Evolutionary conservation across 768 basidiomycete genomes (phyloP), one percentile per base, ranked within the genome.

Genomic region (Tylopilus balloui): DNA sequence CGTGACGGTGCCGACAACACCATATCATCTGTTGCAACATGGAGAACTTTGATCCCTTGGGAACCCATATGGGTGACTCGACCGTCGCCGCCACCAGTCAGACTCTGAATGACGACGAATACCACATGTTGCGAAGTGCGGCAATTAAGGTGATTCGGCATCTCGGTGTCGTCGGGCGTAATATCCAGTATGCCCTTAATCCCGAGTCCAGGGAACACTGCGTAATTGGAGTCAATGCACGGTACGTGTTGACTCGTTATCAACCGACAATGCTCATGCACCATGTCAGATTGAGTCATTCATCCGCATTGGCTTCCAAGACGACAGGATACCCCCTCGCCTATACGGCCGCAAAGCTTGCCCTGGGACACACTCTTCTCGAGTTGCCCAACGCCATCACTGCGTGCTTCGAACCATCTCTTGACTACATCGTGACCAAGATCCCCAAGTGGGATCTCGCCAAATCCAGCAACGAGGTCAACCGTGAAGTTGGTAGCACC

Each of bases 391-490:
- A 99, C 68, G 94, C 96, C 34, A 96, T 99, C 54, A 98, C 96
- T 10, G 96, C 96, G 2, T 98, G 96, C 72, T 99, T 98, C 71
- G 96, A 99, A 66, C 95, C 96, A 21, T 95, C 94, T 8, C 78
- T 99, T 37, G 96, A 99, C 69, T 99, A 99, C 70, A 96, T 99
- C 63, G 96, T 99, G 52, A 96, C 93, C 42, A 99, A 99, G 73
- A 98, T 99, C 55, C 96, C 96, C 53, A 97, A 97, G 69, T 98
- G 96, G 95, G 96, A 99, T 72, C 75, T 99, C 48, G 93, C 94
- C 56, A 99, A 99, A 70, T 98, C 98, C 77, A 88, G 87, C 19
- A 73, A 84, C 34, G 90, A 95, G 62, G 96, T 98, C 50, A 84
- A 95, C 65, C 86, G 95, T 54, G 84, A 92, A 65, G 84, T 98